Evolutionary conservation across 2,329 filamentous ascomycete genomes (phyloP).

Genomic region (Cercospora brassicicola): DNA sequence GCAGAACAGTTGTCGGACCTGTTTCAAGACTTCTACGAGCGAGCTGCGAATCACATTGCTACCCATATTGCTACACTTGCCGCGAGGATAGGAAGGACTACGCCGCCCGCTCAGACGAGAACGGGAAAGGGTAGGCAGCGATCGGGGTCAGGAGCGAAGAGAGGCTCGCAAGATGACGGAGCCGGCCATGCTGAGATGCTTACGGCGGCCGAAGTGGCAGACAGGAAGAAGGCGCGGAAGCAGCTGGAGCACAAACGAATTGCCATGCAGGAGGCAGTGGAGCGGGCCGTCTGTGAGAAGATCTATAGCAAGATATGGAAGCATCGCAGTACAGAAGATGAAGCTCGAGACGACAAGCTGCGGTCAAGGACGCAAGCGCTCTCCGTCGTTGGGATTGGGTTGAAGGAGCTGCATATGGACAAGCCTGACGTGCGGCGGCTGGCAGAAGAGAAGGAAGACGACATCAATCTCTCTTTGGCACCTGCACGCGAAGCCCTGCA

Average conservation of each 20-base stretch:
- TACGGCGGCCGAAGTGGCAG: slow-evolving; percentile 78
- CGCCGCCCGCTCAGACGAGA: slow-evolving; percentile 59
- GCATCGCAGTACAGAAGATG: slow-evolving; percentile 87
- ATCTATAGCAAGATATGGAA: slow-evolving; percentile 83
- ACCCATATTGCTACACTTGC: slow-evolving; percentile 83
- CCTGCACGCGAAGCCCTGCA: slow-evolving; percentile 67
- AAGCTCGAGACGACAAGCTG: slow-evolving; percentile 90
- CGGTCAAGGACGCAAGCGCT: slow-evolving; percentile 91
- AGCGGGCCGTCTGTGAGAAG: slow-evolving; percentile 60
- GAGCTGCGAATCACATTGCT: slow-evolving; percentile 76
- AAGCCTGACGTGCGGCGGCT: slow-evolving; percentile 59
- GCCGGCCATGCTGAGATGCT: slow-evolving; percentile 66
- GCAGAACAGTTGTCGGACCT: slow-evolving; percentile 80
- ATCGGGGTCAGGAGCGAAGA: slow-evolving; percentile 42
- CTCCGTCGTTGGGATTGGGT: slow-evolving; percentile 84
- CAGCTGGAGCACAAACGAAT: slow-evolving; percentile 74
- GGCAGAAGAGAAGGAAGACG: slow-evolving; percentile 54
- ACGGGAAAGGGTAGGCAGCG: slow-evolving; percentile 54
- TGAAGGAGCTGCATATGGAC: slow-evolving; percentile 80
- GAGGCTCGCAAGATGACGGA: slow-evolving; percentile 32
- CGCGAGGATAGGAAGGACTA: slow-evolving; percentile 69
- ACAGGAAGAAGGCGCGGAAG: slow-evolving; percentile 74
- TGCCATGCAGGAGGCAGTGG: slow-evolving; percentile 85
- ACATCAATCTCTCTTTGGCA: slow-evolving; percentile 71
- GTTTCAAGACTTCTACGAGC: slow-evolving; percentile 91